Evolutionary conservation across 2,329 filamentous ascomycete species (phyloP).

Genomic region (Sporothrix pallida): DNA sequence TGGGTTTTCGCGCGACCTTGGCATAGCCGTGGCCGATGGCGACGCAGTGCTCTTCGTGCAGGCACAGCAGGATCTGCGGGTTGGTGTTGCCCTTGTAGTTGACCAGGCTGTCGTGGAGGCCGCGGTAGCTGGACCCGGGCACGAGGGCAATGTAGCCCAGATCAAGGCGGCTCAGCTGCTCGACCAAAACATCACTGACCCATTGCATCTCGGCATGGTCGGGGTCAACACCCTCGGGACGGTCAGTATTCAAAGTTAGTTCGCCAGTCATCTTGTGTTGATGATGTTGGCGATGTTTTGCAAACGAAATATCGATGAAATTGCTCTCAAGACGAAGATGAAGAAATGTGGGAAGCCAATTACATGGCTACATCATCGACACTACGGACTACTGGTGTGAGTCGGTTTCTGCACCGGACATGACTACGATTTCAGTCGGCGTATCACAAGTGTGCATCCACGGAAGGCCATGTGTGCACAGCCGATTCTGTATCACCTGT

Average conservation of each 20-base stretch:
- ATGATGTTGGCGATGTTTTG: neutral
- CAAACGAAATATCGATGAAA: no score
- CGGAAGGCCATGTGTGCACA: no score
- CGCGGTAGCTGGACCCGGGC: slow-evolving; percentile 29
- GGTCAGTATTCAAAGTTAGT: neutral
- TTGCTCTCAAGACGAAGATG: no score
- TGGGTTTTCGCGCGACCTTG: slow-evolving; percentile 31
- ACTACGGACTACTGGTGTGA: no score
- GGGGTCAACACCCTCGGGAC: neutral
- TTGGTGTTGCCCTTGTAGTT: slow-evolving; percentile 32
- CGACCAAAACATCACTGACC: slow-evolving; percentile 32
- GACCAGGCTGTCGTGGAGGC: slow-evolving; percentile 33
- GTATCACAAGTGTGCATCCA: no score
- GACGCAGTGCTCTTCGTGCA: slow-evolving; percentile 35
- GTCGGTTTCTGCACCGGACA: no score
- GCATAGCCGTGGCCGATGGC: slow-evolving; percentile 32
- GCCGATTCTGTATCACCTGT: no score
- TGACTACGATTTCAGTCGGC: no score
- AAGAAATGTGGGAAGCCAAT: no score
- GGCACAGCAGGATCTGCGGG: slow-evolving; percentile 32
- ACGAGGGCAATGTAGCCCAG: slow-evolving; percentile 29
- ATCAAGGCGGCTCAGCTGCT: slow-evolving; percentile 29
- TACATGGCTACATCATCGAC: no score
- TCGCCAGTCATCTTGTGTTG: neutral
- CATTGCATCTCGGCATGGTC: slow-evolving; percentile 1